phyloP scores from a whole-genome alignment of 345 rosid species.

The Mangifera indica region DNA sequence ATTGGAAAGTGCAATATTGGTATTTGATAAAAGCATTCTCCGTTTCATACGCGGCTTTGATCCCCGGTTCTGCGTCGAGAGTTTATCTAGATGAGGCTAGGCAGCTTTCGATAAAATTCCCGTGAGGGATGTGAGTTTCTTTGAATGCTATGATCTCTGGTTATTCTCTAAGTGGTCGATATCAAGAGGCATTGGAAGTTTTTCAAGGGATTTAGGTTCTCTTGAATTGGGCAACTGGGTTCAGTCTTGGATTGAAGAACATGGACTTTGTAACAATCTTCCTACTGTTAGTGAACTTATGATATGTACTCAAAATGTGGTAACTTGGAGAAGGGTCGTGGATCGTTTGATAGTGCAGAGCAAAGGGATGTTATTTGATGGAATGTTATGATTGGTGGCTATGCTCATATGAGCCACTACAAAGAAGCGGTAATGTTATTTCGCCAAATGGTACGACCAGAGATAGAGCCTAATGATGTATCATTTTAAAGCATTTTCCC shows the following conservation, averaged over 20 bases:
- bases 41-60: constrained; percentile 67
- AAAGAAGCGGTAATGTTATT: constrained; percentile 57
- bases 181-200: constrained; percentile 50
- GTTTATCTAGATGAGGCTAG: constrained; percentile 41
- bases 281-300: constrained; percentile 55
- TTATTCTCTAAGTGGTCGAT: constrained; percentile 40
- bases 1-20: constrained; percentile 40
- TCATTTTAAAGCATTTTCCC: constrained; percentile 54
- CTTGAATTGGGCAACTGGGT: constrained; percentile 54
- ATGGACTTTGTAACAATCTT: constrained; percentile 41
- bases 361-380: constrained; percentile 56
- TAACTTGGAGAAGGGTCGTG: constrained; percentile 37
- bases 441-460: constrained; percentile 45
- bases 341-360: constrained; percentile 41
- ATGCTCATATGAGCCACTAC: constrained; percentile 38
- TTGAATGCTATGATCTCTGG: constrained; percentile 66
- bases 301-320: constrained; percentile 72
- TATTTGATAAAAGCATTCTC: constrained; percentile 49
- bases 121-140: constrained; percentile 42
- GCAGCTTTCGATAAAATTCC: constrained; percentile 64
- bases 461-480: constrained; percentile 51
- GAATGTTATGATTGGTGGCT: constrained; percentile 69
- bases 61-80: constrained; percentile 38
- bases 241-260: constrained; percentile 44
- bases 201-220: constrained; percentile 51